Evolutionary conservation across 257 asterid genomes (phyloP).

Genomic region (Thymus mandschuricus): DNA sequence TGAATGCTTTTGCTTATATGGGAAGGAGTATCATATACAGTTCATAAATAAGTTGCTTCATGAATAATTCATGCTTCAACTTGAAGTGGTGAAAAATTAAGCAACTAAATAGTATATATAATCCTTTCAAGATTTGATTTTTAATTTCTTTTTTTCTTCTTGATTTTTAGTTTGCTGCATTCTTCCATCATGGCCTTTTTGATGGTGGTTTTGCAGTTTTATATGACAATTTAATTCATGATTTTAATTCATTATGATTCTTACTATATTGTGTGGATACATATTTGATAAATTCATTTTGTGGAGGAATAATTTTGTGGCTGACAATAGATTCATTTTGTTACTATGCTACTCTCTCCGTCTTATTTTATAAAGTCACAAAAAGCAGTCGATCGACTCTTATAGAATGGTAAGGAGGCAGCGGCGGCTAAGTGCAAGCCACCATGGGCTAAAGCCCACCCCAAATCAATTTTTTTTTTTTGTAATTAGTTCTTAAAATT

Average conservation of each 20-base stretch:
- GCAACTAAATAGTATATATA: too few species aligned
- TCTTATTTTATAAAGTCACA: too few species aligned
- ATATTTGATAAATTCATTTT: not conserved
- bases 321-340: not conserved
- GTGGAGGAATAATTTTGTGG: not conserved
- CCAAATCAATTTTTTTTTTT: too few species aligned
- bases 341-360: not conserved
- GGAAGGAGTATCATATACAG: not conserved
- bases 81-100: too few species aligned
- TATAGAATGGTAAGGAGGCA: too few species aligned
- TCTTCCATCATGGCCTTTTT: conserved; percentile 16
- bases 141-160: conserved; percentile 9
- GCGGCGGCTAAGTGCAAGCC: too few species aligned
- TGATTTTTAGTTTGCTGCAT: too few species aligned
- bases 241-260: not conserved
- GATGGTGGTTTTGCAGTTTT: conserved; percentile 2
- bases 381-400: too few species aligned
- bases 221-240: conserved; percentile 2
- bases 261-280: not conserved
- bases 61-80: not conserved
- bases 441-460: too few species aligned
- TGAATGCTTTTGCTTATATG: not conserved
- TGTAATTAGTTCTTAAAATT: too few species aligned
- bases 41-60: not conserved
- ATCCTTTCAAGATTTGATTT: not conserved